phyloP scores from a whole-genome alignment of 352 stramenopile genomes.

The Globisporangium solare region DNA sequence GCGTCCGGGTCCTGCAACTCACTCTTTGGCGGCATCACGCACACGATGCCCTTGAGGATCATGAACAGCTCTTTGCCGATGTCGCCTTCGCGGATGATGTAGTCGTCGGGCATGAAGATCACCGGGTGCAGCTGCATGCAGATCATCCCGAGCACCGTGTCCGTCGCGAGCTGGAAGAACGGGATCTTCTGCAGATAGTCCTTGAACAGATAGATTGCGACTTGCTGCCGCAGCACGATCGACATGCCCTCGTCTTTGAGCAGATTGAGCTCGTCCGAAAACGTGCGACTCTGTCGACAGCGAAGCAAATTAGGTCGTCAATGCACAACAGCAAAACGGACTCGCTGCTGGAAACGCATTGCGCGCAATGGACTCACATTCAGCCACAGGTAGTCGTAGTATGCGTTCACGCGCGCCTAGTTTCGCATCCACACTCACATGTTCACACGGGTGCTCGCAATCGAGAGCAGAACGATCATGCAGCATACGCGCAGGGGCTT shows the following conservation, averaged over 20 bases:
- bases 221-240: conserved; percentile 41
- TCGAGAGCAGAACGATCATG: not conserved
- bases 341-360: too few species aligned
- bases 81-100: conserved; percentile 58
- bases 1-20: conserved; percentile 28
- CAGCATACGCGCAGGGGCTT: conserved; percentile 42
- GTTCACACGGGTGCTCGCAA: too few species aligned
- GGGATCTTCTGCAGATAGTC: conserved; percentile 65
- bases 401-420: conserved; percentile 44
- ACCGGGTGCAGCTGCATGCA: conserved; percentile 64
- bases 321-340: not conserved
- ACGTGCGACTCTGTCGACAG: conserved; percentile 33
- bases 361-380: conserved; percentile 27
- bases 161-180: conserved; percentile 63
- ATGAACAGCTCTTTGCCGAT: conserved; percentile 70
- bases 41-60: conserved; percentile 67
- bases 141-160: conserved; percentile 60
- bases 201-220: conserved; percentile 69
- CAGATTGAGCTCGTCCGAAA: conserved; percentile 55
- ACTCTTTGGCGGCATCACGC: conserved; percentile 41
- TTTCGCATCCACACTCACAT: too few species aligned
- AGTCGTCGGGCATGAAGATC: conserved; percentile 65
- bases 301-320: too few species aligned
- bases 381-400: conserved; percentile 72
- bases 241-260: conserved; percentile 65